Percentiles rank a stretch among this genome's conserved stretches.
Conservation (phyloP, 148 eudicot genomes). For the Rhododendron vialii region DNA sequence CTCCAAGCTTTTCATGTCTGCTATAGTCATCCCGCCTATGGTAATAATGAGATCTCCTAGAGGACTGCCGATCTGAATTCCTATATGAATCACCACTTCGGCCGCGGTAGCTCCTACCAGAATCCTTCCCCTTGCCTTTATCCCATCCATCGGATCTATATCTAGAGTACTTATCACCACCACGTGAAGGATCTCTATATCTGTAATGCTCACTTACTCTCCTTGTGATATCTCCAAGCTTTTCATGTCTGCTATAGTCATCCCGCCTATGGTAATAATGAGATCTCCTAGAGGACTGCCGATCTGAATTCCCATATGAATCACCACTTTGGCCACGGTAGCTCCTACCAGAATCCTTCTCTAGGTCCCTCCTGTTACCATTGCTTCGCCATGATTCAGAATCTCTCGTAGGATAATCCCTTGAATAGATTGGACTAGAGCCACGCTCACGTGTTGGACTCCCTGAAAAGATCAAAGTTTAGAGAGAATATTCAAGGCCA, state of each 20-base stretch:
- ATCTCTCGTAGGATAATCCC: constrained; percentile 29
- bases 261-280: constrained; percentile 43
- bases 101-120: constrained; percentile 34
- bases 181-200: constrained; percentile 49
- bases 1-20: constrained; percentile 45
- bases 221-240: constrained; percentile 45
- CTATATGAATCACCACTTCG: constrained; percentile 46
- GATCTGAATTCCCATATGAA: constrained; percentile 41
- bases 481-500: neutral
- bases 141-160: constrained; percentile 46
- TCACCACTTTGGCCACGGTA: constrained; percentile 43
- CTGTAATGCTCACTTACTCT: constrained; percentile 42
- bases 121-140: no score
- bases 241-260: constrained; percentile 44
- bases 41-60: constrained; percentile 38
- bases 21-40: constrained; percentile 46
- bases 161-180: constrained; percentile 50
- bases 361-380: constrained; percentile 38
- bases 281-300: constrained; percentile 38
- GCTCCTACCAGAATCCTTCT: constrained; percentile 33
- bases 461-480: constrained; percentile 33
- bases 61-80: constrained; percentile 33
- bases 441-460: constrained; percentile 38
- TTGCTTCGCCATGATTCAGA: constrained; percentile 36
- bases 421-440: constrained; percentile 34